Conservation (phyloP, 2,329 filamentous ascomycete genomes). For the Nectriaceae sp. region DNA sequence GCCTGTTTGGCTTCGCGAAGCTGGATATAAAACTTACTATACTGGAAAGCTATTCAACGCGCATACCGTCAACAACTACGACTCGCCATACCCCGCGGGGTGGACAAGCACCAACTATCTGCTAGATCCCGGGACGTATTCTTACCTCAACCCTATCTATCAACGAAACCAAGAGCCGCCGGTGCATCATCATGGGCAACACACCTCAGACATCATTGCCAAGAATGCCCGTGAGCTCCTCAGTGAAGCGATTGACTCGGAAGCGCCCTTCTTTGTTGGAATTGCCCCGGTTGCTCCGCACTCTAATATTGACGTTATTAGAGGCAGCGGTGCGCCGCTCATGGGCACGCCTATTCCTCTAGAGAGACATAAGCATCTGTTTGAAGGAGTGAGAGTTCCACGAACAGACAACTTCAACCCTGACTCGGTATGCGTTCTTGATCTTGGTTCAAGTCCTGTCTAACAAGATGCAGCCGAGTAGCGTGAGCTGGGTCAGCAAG, state of each 20-base stretch:
- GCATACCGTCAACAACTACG: slow-evolving; percentile 62
- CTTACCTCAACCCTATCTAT: slow-evolving; percentile 52
- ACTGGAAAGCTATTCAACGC: slow-evolving; percentile 73
- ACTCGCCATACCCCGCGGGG: slow-evolving; percentile 56
- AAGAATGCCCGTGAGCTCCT: slow-evolving; percentile 62
- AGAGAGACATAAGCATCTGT: slow-evolving; percentile 62
- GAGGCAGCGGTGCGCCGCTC: not conserved
- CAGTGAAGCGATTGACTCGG: slow-evolving; percentile 55
- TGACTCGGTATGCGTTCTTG: slow-evolving; percentile 41
- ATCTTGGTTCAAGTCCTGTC: slow-evolving; percentile 1
- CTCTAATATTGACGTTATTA: slow-evolving; percentile 44
- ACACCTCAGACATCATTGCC: slow-evolving; percentile 59
- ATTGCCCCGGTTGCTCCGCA: slow-evolving; percentile 70
- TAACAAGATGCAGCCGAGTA: slow-evolving; percentile 20
- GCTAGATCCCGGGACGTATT: slow-evolving; percentile 39
- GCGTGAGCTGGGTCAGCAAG: slow-evolving; percentile 49
- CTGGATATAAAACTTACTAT: slow-evolving; percentile 72
- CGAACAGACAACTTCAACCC: slow-evolving; percentile 69
- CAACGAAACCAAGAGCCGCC: slow-evolving; percentile 42
- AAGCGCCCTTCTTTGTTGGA: slow-evolving; percentile 66
- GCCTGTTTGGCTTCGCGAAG: slow-evolving; percentile 69
- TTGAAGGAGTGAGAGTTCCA: slow-evolving; percentile 60
- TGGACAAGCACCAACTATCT: slow-evolving; percentile 52
- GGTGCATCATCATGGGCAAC: slow-evolving; percentile 31
- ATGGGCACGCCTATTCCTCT: slow-evolving; percentile 53